phyloP scores from a whole-genome alignment of 768 basidiomycete species.

The Phallus indusiatus region DNA sequence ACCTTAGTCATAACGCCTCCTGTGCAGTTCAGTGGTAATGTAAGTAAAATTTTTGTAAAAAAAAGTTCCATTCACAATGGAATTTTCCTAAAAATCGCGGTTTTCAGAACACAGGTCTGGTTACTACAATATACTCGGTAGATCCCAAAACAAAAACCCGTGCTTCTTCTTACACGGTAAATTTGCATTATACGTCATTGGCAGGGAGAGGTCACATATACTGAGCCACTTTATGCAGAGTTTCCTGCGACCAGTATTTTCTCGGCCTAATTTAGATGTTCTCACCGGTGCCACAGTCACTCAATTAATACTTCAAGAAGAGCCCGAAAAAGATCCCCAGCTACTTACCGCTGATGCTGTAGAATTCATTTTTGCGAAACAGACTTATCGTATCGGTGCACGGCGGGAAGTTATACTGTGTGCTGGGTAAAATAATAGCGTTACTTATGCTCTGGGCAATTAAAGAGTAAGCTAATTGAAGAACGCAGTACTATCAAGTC shows the following conservation, averaged over 20 bases:
- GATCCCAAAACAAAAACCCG: neutral
- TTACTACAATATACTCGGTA: neutral
- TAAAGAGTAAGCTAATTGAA: neutral
- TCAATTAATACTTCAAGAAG: slow-evolving; percentile 12
- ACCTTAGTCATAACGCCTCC: neutral
- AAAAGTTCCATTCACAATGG: neutral
- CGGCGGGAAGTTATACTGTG: slow-evolving; percentile 38
- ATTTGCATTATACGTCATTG: neutral
- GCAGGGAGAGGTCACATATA: too few relatives aligned
- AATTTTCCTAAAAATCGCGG: neutral
- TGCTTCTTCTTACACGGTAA: neutral
- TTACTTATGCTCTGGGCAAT: neutral
- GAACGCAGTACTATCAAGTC: slow-evolving; percentile 34
- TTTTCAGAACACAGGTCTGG: neutral
- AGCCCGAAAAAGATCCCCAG: neutral
- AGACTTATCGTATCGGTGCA: slow-evolving; percentile 27
- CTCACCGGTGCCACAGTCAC: slow-evolving; percentile 22
- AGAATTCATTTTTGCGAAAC: slow-evolving; percentile 28
- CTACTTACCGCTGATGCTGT: slow-evolving; percentile 36
- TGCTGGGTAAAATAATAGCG: neutral
- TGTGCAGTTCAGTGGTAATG: neutral
- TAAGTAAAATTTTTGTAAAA: too few relatives aligned
- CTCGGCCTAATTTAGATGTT: slow-evolving; percentile 6
- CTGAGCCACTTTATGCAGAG: neutral
- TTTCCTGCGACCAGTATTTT: neutral